A percentile compares a stretch with the other conserved stretches of the same genome.
Conservation (phyloP, 2,329 filamentous ascomycete genomes). For the Zymoseptoria ardabiliae region DNA sequence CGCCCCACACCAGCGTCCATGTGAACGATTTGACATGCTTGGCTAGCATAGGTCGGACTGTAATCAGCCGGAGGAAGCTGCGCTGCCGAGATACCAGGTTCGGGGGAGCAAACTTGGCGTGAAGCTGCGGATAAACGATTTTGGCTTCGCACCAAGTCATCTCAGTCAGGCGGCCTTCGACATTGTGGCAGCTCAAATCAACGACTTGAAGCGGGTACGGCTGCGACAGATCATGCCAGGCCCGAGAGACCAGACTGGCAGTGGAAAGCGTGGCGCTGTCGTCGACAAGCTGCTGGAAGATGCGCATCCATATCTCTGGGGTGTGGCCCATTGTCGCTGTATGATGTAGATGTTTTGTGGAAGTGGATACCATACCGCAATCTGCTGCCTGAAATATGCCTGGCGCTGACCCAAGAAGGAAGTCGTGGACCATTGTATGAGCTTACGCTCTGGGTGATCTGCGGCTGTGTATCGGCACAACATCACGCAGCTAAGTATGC, state of each 20-base stretch:
- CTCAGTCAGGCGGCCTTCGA: constrained; percentile 1
- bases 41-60: constrained; percentile 1
- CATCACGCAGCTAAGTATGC: background rate
- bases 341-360: background rate
- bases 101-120: constrained; percentile 1
- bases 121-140: constrained; percentile 3
- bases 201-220: constrained; percentile 6
- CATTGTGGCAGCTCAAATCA: constrained; percentile 10
- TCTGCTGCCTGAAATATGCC: background rate
- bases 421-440: background rate
- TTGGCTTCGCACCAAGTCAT: background rate
- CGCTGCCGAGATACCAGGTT: constrained; percentile 8
- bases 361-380: background rate
- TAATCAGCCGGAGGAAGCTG: constrained; percentile 6
- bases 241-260: constrained; percentile 4
- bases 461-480: background rate
- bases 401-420: background rate
- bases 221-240: constrained; percentile 3
- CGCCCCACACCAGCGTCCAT: constrained; percentile 9
- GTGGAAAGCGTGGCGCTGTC: constrained; percentile 3
- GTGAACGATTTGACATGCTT: constrained; percentile 8
- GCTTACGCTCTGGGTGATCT: background rate
- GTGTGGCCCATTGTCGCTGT: background rate
- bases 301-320: constrained; percentile 3
- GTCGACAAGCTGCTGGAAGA: constrained; percentile 5